Conservation (phyloP, 768 basidiomycete species). For the Roridomyces roridus region DNA sequence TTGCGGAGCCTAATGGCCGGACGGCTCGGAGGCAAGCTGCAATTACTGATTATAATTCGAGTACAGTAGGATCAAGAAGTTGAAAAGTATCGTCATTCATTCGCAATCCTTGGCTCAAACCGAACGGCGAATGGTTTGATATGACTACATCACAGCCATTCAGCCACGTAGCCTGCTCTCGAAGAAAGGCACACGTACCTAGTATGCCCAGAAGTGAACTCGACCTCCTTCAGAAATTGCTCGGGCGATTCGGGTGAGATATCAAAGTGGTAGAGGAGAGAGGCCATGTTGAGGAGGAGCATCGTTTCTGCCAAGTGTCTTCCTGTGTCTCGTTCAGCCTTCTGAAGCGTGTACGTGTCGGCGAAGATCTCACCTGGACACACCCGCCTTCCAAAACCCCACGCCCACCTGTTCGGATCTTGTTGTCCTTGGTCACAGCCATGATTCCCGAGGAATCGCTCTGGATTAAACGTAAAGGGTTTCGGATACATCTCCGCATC, state of each 20-base stretch:
- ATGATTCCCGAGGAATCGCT: slow-evolving; percentile 33
- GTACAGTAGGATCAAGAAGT: no score
- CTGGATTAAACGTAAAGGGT: slow-evolving; percentile 46
- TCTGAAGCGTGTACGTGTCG: neutral
- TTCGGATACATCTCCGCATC: slow-evolving; percentile 47
- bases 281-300: slow-evolving; percentile 38
- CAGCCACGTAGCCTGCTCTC: no score
- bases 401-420: slow-evolving; percentile 39
- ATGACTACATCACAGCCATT: no score
- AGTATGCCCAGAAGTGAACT: slow-evolving; percentile 9
- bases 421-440: slow-evolving; percentile 27
- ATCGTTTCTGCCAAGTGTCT: slow-evolving; percentile 38
- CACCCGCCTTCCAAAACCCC: slow-evolving; percentile 39
- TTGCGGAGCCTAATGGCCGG: no score
- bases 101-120: no score
- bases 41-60: no score
- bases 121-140: no score
- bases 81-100: no score
- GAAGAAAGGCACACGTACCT: no score
- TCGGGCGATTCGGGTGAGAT: slow-evolving; percentile 19
- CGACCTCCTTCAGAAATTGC: neutral
- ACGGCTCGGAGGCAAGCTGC: no score
- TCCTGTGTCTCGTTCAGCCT: slow-evolving; percentile 23
- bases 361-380: slow-evolving; percentile 35
- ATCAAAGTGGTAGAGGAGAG: slow-evolving; percentile 34